Percentiles rank a stretch among this genome's conserved stretches.
Evolutionary conservation across 176 grass and related monocot species (phyloP).

Genomic region (Poa pratensis): DNA sequence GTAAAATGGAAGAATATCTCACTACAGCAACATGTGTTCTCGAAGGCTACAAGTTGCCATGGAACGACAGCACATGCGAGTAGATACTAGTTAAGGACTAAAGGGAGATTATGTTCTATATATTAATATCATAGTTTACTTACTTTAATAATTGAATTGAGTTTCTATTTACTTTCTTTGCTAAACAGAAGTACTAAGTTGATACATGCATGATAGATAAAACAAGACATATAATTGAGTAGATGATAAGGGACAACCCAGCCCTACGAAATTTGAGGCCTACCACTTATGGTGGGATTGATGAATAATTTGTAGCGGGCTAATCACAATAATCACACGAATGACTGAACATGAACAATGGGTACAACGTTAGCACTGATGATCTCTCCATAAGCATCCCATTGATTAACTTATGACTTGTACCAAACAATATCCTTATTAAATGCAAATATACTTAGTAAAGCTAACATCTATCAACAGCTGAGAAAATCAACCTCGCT

Average conservation of each 20-base stretch:
- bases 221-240: neutral
- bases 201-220: neutral
- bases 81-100: neutral
- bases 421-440: neutral
- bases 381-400: neutral
- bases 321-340: neutral
- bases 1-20: neutral
- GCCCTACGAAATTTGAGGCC: neutral
- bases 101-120: neutral
- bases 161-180: neutral
- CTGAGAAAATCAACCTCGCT: neutral
- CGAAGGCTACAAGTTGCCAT: neutral
- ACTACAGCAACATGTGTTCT: neutral
- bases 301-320: neutral
- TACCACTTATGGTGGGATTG: neutral
- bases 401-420: neutral
- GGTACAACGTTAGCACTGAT: neutral
- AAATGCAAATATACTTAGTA: neutral
- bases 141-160: neutral
- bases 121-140: no score
- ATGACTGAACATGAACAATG: neutral
- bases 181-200: neutral
- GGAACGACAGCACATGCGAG: neutral
- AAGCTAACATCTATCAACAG: neutral
- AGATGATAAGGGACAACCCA: neutral